phyloP scores from a whole-genome alignment of 495 filamentous ascomycete genomes.

The Cryomyces minteri region DNA sequence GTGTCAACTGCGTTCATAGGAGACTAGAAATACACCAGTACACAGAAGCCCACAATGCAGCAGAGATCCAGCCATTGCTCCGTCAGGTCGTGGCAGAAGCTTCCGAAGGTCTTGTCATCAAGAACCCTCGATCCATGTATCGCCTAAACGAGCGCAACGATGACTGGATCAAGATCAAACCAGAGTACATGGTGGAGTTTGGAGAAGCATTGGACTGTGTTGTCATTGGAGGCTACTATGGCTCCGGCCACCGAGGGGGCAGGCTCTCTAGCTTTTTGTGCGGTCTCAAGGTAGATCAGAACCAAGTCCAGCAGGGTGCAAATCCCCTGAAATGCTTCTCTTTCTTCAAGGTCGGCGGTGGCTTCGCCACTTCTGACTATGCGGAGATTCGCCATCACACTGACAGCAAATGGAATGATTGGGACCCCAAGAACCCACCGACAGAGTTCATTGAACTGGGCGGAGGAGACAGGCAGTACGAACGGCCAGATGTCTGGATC shows the following conservation, averaged over 20 bases:
- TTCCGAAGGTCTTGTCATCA: conserved; percentile 82
- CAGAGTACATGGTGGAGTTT: conserved; percentile 95
- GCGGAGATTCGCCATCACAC: conserved; percentile 64
- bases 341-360: conserved; percentile 93
- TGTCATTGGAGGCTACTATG: conserved; percentile 86
- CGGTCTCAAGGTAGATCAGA: conserved; percentile 59
- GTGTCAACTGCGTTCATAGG: conserved; percentile 44
- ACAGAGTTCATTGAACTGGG: conserved; percentile 64
- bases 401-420: conserved; percentile 78
- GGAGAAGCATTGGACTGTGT: conserved; percentile 84
- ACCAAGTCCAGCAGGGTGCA: conserved; percentile 33
- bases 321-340: conserved; percentile 64
- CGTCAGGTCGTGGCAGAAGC: conserved; percentile 73
- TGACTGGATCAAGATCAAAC: conserved; percentile 98
- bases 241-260: conserved; percentile 69
- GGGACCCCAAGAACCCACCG: conserved; percentile 66
- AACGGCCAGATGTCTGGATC: conserved; percentile 88
- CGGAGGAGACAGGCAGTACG: conserved; percentile 54
- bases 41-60: conserved; percentile 39
- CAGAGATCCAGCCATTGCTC: conserved; percentile 59
- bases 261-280: conserved; percentile 72
- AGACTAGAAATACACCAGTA: conserved; percentile 75
- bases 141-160: conserved; percentile 81
- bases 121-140: conserved; percentile 80
- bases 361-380: conserved; percentile 74